Percentiles rank a stretch among this genome's conserved stretches.
Evolutionary conservation across 345 rosid species (phyloP).

Genomic region (Melaleuca alternifolia): DNA sequence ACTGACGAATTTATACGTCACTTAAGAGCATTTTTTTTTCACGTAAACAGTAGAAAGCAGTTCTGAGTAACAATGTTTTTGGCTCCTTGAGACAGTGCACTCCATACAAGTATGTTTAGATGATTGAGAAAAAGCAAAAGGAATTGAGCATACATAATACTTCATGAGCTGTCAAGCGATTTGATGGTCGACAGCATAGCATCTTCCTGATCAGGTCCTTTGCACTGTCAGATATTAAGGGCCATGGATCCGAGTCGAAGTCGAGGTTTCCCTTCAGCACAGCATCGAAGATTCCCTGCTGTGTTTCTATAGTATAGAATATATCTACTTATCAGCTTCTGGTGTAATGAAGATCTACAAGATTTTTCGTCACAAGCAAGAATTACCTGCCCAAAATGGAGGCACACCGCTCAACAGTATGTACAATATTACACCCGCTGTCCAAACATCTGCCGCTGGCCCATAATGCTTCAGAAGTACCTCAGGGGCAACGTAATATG

Average conservation of each 20-base stretch:
- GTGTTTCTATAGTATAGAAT: conserved; percentile 47
- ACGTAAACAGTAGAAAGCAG: neutral
- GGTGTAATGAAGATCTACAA: neutral
- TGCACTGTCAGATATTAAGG: conserved; percentile 84
- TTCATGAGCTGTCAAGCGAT: conserved; percentile 88
- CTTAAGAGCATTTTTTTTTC: neutral
- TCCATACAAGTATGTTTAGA: neutral
- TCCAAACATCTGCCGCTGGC: conserved; percentile 97
- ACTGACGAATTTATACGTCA: neutral
- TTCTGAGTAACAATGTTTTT: neutral
- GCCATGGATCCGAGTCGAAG: conserved; percentile 96
- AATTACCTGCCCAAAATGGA: conserved; percentile 96
- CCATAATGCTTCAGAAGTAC: conserved; percentile 87
- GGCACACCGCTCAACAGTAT: conserved; percentile 97
- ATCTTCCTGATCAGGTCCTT: conserved; percentile 84
- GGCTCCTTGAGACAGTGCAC: neutral
- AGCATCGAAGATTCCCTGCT: conserved; percentile 96
- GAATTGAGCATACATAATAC: conserved; percentile 65
- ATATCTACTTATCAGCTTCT: neutral
- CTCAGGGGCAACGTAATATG: conserved; percentile 96
- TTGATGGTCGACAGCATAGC: conserved; percentile 67
- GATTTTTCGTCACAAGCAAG: neutral
- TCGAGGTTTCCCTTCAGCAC: conserved; percentile 86
- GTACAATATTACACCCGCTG: conserved; percentile 93
- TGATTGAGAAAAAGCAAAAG: neutral